Percentiles rank a stretch among this genome's conserved stretches.
These are phyloP conservation scores for Strobilomyces echinocephalus DNA, from an alignment of 768 basidiomycete species.

Conservation along the genomic window DNA sequence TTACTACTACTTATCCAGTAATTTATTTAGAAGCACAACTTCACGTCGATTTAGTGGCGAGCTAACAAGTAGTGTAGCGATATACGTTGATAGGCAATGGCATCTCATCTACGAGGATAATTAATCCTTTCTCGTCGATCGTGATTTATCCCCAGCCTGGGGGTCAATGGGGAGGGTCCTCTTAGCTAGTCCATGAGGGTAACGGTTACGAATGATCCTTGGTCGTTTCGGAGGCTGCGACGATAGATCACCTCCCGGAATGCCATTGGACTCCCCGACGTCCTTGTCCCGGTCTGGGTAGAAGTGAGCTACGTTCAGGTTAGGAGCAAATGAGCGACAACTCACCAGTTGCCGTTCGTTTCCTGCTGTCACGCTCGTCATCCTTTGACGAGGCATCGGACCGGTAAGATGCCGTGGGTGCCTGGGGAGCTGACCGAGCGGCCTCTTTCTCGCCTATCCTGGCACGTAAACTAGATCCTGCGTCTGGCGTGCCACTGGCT, in stretches of 20 bases:
- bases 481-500: conserved; percentile 18
- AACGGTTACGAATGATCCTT: conserved; percentile 53
- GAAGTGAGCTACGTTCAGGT: conserved; percentile 3
- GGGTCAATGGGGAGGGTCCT: conserved; percentile 62
- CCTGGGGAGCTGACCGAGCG: conserved; percentile 37
- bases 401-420: conserved; percentile 41
- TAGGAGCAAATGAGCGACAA: background rate
- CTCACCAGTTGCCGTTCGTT: conserved; percentile 67
- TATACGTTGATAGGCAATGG: conserved; percentile 10
- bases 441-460: conserved; percentile 61
- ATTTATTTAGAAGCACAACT: conserved; percentile 13
- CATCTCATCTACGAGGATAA: conserved; percentile 2
- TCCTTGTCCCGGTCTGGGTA: conserved; percentile 62
- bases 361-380: conserved; percentile 64
- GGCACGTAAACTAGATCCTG: conserved; percentile 42
- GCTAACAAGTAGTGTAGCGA: conserved; percentile 16
- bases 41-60: conserved; percentile 8
- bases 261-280: conserved; percentile 33
- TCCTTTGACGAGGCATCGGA: conserved; percentile 44
- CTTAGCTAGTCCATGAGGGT: conserved; percentile 48
- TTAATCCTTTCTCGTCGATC: conserved; percentile 52
- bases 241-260: conserved; percentile 34
- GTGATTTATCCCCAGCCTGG: conserved; percentile 52
- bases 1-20: conserved; percentile 21
- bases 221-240: conserved; percentile 54